phyloP scores from a whole-genome alignment of 768 basidiomycete genomes.

The Boletus tomentosulus region DNA sequence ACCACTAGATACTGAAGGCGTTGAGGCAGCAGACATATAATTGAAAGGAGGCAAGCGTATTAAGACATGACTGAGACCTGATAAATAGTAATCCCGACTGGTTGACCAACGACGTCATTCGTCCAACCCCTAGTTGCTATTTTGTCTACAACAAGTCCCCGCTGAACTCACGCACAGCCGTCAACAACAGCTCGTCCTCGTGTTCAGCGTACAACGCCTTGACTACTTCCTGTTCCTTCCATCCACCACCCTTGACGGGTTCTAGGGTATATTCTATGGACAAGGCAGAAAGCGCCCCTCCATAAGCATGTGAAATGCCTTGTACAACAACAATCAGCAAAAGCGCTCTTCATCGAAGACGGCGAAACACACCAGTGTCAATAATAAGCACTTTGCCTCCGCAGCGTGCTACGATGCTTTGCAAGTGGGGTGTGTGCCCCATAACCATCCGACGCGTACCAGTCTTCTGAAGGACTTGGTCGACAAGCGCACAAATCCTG shows the following conservation, averaged over 20 bases:
- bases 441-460: conserved; percentile 89
- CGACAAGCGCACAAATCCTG: conserved; percentile 65
- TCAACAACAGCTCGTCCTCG: conserved; percentile 27
- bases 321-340: conserved; percentile 24
- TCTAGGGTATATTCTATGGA: conserved; percentile 82
- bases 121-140: conserved; percentile 9
- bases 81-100: conserved; percentile 22
- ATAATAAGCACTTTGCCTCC: conserved; percentile 93
- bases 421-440: conserved; percentile 94
- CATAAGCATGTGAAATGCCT: conserved; percentile 94
- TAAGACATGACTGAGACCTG: not conserved
- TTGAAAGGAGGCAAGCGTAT: not conserved
- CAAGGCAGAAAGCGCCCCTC: conserved; percentile 86
- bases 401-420: conserved; percentile 83
- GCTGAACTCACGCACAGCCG: conserved; percentile 22
- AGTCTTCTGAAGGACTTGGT: conserved; percentile 63
- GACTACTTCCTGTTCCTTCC: conserved; percentile 35
- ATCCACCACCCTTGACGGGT: conserved; percentile 42
- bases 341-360: not conserved
- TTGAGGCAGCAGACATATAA: conserved; percentile 14
- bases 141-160: conserved; percentile 19
- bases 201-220: conserved; percentile 33
- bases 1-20: conserved; percentile 29
- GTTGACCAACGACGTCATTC: conserved; percentile 19
- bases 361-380: conserved; percentile 68